Base-by-base conservation (phyloP, 2,329 filamentous ascomycete species). In the Claviceps sp. region DNA sequence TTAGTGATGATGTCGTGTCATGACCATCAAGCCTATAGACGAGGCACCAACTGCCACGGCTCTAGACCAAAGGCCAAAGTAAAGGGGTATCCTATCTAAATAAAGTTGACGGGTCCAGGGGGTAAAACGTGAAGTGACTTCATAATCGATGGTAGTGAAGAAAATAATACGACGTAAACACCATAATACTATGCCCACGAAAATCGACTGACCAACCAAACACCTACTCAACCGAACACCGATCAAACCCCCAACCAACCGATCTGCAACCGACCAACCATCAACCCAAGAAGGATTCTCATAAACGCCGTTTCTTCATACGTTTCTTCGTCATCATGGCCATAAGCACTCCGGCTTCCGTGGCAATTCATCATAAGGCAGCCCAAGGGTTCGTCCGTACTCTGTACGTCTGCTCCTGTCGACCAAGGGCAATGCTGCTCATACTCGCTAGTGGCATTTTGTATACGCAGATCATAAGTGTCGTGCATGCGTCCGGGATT, bases 61-160 rank as follows among this genome's bases (percentile, higher is more conserved):
- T 42, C 44, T 40, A 30, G 41, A 50, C 53, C 47, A 47, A 41
- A 54, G 54, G 44, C 11, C 11, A 34, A 46, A 4, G 26, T 47
- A 52, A 61, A 57, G 60, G 68, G 70, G 69, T 72, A 72, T 73
- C 67, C 67, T 63, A 64, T 67, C 64, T 67, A 68, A 56, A 52
- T 56, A 60, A 64, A 42, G 22, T 17, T 26, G 30, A 53, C 50
- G 30, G 26, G 44, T 39, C 34, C 19, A 40, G 44, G 19, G 17
- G 7, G 39, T 37, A 54, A 8, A 37, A 52, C 43, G 17, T 22
- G 22, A 30, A 43, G 65, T 58, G 60, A 39, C 59, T 55, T 55
- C 52, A 57, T 60, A 56, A 47, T 54, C 50, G 49, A 41, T 40
- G n/a, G 13, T 3, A 16, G 17, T 19, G 26, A 17, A n/a, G 8